These are phyloP conservation scores for Aspergillus pseudoterreus DNA, from an alignment of 2,329 filamentous ascomycete species.

Conservation along the genomic window DNA sequence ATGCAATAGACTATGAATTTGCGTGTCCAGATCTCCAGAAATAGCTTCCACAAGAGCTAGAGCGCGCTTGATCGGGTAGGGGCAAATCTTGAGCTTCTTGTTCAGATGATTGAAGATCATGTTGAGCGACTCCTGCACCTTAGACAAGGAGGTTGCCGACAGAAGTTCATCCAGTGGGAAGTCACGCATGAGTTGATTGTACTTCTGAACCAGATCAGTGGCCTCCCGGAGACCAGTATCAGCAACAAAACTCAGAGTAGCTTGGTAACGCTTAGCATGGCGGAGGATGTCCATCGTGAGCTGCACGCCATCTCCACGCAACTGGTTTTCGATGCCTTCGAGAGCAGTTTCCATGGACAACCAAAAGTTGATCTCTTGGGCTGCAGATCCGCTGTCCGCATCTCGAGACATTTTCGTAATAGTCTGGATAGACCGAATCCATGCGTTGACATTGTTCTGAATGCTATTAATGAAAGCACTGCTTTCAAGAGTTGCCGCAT, in stretches of 20 bases:
- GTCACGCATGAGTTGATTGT: constrained; percentile 98
- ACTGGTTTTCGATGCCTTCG: constrained; percentile 84
- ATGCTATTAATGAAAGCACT: constrained; percentile 90
- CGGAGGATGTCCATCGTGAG: constrained; percentile 93
- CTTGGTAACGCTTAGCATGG: constrained; percentile 96
- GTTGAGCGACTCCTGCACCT: constrained; percentile 82
- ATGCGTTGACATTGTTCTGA: constrained; percentile 89
- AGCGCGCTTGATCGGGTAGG: constrained; percentile 88
- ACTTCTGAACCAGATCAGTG: constrained; percentile 94
- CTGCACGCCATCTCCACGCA: constrained; percentile 81
- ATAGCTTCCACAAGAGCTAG: constrained; percentile 95
- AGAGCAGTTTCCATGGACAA: constrained; percentile 92
- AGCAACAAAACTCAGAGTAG: constrained; percentile 91
- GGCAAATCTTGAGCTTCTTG: constrained; percentile 94
- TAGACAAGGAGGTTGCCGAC: constrained; percentile 82
- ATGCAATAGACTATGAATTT: constrained; percentile 79
- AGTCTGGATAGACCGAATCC: constrained; percentile 97
- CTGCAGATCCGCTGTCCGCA: constrained; percentile 71
- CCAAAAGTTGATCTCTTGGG: constrained; percentile 99
- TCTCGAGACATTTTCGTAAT: constrained; percentile 94
- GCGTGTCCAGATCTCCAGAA: constrained; percentile 83
- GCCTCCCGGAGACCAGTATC: constrained; percentile 96
- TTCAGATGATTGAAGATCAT: constrained; percentile 93
- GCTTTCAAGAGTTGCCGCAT: constrained; percentile 72
- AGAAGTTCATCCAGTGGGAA: constrained; percentile 94